These are phyloP conservation scores for Micractinium conductrix DNA, from an alignment of 139 green algal genomes.

Conservation along the genomic window DNA sequence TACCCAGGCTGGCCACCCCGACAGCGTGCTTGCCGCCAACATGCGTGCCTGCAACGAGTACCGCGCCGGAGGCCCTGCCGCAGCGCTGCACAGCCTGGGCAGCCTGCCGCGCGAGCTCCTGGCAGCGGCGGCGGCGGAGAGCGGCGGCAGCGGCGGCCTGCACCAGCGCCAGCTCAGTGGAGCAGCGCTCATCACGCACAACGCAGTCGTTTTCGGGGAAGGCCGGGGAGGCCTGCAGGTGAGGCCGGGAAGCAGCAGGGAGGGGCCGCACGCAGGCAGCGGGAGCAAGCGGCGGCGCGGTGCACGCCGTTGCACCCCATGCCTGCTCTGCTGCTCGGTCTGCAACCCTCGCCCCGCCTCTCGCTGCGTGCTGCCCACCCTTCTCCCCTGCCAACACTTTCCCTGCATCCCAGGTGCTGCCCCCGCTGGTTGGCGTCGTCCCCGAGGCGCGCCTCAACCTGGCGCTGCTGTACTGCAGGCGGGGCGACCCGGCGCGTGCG, in stretches of 20 bases:
- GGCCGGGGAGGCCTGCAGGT: conserved; percentile 22
- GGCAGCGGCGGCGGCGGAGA: background rate
- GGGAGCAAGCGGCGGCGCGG: too few relatives aligned
- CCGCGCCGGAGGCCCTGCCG: background rate
- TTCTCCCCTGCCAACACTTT: background rate
- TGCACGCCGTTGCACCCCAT: too few relatives aligned
- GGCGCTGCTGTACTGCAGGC: conserved; percentile 80
- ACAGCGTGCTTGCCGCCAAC: conserved; percentile 28
- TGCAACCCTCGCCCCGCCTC: too few relatives aligned
- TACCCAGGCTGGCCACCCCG: background rate
- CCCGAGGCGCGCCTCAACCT: conserved; percentile 87
- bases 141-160: background rate
- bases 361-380: too few relatives aligned
- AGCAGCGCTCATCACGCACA: conserved; percentile 8
- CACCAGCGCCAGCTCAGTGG: background rate
- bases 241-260: too few relatives aligned
- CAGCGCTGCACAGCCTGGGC: conserved; percentile 1
- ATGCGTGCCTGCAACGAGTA: conserved; percentile 9
- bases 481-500: conserved; percentile 68
- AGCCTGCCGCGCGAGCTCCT: background rate
- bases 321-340: too few relatives aligned
- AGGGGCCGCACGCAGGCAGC: too few relatives aligned
- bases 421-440: conserved; percentile 65
- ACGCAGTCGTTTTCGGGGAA: conserved; percentile 9
- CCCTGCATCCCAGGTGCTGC: conserved; percentile 65